Evolutionary conservation across 371 early-diverging fungal genomes (phyloP).

Genomic region (Mortierella polycephala): DNA sequence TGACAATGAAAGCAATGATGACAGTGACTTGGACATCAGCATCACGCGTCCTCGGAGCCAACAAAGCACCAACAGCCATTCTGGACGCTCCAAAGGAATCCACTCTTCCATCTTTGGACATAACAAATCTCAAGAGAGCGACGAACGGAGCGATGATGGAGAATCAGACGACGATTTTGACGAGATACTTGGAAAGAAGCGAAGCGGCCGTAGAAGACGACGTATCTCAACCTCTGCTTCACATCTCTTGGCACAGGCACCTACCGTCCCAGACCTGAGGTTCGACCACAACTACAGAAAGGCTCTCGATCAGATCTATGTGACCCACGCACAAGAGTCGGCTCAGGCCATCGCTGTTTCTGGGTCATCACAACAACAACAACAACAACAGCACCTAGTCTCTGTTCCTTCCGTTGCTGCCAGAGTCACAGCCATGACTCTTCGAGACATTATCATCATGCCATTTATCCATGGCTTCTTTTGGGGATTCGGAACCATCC

Average conservation of each 20-base stretch:
- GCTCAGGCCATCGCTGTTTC: constrained; percentile 5
- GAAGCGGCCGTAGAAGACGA: constrained; percentile 11
- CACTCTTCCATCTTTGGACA: too few relatives aligned
- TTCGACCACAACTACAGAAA: constrained; percentile 51
- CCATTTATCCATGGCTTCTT: constrained; percentile 58
- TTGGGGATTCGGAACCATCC: constrained; percentile 54
- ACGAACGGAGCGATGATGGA: neutral
- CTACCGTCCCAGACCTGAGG: constrained; percentile 44
- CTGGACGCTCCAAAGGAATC: too few relatives aligned
- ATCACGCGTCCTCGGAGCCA: constrained; percentile 15
- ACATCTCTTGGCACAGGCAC: constrained; percentile 41
- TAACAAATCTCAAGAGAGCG: neutral
- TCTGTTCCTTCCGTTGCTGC: constrained; percentile 30
- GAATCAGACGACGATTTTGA: neutral
- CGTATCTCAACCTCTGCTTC: constrained; percentile 39
- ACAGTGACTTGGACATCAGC: constrained; percentile 3
- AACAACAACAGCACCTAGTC: neutral
- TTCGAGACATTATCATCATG: constrained; percentile 53
- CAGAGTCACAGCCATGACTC: constrained; percentile 39
- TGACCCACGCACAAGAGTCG: constrained; percentile 25
- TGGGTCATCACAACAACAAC: neutral
- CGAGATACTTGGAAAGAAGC: neutral
- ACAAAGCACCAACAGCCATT: neutral
- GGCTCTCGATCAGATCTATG: constrained; percentile 47
- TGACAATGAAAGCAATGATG: neutral